phyloP scores from a whole-genome alignment of 2,329 filamentous ascomycete genomes.

The Tolypocladium inflatum region DNA sequence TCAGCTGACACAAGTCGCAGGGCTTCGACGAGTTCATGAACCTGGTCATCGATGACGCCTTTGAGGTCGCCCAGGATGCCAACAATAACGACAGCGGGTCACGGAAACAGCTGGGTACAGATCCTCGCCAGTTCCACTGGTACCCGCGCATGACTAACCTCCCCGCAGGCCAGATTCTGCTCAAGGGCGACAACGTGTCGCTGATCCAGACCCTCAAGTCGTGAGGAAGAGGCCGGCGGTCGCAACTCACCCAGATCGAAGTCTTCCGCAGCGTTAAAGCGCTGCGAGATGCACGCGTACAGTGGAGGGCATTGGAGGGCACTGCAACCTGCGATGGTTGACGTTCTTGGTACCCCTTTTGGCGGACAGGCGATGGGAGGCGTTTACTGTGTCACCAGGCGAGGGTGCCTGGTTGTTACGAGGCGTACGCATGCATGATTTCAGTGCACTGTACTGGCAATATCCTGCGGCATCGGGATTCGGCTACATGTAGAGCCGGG shows the following conservation, averaged over 20 bases:
- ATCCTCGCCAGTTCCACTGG: background rate
- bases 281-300: background rate
- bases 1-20: constrained; percentile 31
- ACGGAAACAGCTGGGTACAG: constrained; percentile 67
- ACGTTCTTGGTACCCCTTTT: background rate
- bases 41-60: constrained; percentile 87
- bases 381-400: constrained; percentile 1
- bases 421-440: constrained; percentile 3
- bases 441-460: background rate
- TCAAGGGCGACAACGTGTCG: constrained; percentile 84
- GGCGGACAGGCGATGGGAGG: background rate
- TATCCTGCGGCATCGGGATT: background rate
- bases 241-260: background rate
- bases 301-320: background rate
- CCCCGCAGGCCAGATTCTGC: constrained; percentile 65
- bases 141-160: constrained; percentile 11
- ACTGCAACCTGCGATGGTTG: background rate
- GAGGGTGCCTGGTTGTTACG: background rate
- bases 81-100: constrained; percentile 70
- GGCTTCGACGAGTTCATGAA: constrained; percentile 99
- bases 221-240: background rate
- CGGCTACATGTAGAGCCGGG: background rate
- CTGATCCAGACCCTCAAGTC: constrained; percentile 54
- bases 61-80: constrained; percentile 79
- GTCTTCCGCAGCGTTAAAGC: background rate